A percentile compares a stretch with the other conserved stretches of the same genome.
Evolutionary conservation across 768 basidiomycete genomes (phyloP).

Genomic region (Mycena floridula): DNA sequence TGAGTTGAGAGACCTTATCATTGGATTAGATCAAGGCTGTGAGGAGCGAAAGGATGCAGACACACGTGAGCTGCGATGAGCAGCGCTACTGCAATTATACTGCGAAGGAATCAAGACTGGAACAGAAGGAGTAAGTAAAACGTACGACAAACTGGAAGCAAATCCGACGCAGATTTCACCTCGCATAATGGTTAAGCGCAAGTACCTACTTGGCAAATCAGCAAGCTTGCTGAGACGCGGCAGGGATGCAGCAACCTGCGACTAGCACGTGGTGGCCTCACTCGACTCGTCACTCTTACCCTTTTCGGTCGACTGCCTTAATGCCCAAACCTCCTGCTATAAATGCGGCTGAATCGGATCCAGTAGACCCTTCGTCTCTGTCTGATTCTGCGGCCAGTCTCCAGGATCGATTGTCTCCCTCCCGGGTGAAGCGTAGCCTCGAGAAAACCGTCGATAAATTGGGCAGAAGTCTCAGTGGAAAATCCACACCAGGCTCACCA

Average conservation of each 20-base stretch:
- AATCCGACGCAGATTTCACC: slow-evolving; percentile 74
- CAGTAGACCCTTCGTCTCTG: too few species aligned
- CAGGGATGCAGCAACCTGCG: too few species aligned
- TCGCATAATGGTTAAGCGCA: too few species aligned
- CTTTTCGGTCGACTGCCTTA: too few species aligned
- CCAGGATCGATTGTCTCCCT: not conserved
- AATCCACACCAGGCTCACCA: slow-evolving; percentile 22
- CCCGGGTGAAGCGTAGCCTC: slow-evolving; percentile 48
- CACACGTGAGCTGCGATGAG: slow-evolving; percentile 80
- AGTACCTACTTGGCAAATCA: too few species aligned
- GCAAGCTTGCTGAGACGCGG: too few species aligned
- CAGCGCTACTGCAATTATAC: slow-evolving; percentile 47
- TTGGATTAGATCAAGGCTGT: slow-evolving; percentile 11
- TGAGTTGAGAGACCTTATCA: slow-evolving; percentile 75
- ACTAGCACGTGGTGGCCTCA: too few species aligned
- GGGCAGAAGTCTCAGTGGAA: slow-evolving; percentile 48
- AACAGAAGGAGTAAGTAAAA: slow-evolving; percentile 12
- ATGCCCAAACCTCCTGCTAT: too few species aligned
- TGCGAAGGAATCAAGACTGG: slow-evolving; percentile 13
- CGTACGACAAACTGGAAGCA: slow-evolving; percentile 70
- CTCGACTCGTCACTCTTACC: too few species aligned
- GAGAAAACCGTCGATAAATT: slow-evolving; percentile 49
- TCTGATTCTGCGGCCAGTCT: too few species aligned
- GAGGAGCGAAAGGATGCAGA: slow-evolving; percentile 10
- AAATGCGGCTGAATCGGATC: too few species aligned